phyloP scores from a whole-genome alignment of 2,329 filamentous ascomycete genomes.

The Aspergillus sp. region DNA sequence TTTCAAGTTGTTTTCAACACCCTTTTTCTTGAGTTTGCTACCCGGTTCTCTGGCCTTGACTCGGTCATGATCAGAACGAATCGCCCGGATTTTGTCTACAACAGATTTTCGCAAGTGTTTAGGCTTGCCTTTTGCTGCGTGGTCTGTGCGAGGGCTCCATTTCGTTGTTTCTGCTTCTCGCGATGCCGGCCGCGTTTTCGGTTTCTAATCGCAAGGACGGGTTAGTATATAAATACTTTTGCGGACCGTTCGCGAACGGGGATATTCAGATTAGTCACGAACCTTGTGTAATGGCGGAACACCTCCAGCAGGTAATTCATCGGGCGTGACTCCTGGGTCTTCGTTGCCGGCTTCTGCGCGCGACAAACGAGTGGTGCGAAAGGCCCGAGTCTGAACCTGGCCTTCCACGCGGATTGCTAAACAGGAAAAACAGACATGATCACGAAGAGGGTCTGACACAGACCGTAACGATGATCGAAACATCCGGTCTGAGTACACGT shows the following conservation, averaged over 20 bases:
- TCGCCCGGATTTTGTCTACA: no score
- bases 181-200: not conserved
- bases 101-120: no score
- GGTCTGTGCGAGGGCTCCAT: not conserved
- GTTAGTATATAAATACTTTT: not conserved
- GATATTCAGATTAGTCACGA: not conserved
- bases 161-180: not conserved
- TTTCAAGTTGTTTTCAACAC: not conserved
- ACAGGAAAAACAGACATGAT: conserved; percentile 39
- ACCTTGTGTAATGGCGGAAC: conserved; percentile 10
- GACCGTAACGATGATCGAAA: conserved; percentile 38
- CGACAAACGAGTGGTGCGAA: conserved; percentile 23
- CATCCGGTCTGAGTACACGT: conserved; percentile 29
- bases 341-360: conserved; percentile 4
- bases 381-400: conserved; percentile 25
- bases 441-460: conserved; percentile 34
- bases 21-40: not conserved
- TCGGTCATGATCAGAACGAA: no score
- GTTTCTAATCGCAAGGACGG: not conserved
- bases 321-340: not conserved
- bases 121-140: no score
- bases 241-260: not conserved
- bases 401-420: conserved; percentile 25
- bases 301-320: not conserved
- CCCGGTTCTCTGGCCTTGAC: not conserved